Conservation (phyloP, 1,139 yeast species). For the Scheffersomyces cryptocercus region DNA sequence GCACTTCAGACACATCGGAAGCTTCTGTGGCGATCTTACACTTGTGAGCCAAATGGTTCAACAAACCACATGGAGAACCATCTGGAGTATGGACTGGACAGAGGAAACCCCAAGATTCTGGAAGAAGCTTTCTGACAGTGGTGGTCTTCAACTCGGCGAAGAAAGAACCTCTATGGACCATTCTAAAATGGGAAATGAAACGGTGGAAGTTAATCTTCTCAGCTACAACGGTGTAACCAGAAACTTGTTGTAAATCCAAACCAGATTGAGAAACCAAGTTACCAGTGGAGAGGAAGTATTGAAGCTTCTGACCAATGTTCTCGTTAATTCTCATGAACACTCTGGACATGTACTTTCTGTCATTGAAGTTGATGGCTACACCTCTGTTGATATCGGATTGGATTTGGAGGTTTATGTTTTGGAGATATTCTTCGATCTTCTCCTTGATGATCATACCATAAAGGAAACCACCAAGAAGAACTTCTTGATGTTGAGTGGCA, state of each 20-base stretch:
- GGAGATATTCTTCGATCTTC: constrained; percentile 90
- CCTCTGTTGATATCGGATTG: constrained; percentile 82
- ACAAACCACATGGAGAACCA: constrained; percentile 99
- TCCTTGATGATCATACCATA: constrained; percentile 97
- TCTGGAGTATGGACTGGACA: constrained; percentile 99
- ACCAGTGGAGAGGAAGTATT: constrained; percentile 95
- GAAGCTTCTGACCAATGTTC: constrained; percentile 92
- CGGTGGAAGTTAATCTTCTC: constrained; percentile 97
- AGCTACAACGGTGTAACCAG: constrained; percentile 98
- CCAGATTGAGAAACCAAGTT: constrained; percentile 96
- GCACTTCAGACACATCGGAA: constrained; percentile 72
- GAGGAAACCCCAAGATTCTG: constrained; percentile 98
- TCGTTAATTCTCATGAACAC: constrained; percentile 82
- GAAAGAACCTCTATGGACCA: constrained; percentile 99
- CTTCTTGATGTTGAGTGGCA: constrained; percentile 99
- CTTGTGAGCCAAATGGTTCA: constrained; percentile 94
- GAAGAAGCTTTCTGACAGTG: constrained; percentile 91
- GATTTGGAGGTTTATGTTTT: constrained; percentile 69
- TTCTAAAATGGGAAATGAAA: constrained; percentile 94
- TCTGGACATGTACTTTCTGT: constrained; percentile 77
- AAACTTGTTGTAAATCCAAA: constrained; percentile 94
- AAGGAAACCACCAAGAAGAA: constrained; percentile 90
- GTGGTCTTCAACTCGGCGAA: constrained; percentile 98
- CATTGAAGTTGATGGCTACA: constrained; percentile 78
- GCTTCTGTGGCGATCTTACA: constrained; percentile 82